Conservation (phyloP, 768 basidiomycete species). For the Jaapia argillacea region DNA sequence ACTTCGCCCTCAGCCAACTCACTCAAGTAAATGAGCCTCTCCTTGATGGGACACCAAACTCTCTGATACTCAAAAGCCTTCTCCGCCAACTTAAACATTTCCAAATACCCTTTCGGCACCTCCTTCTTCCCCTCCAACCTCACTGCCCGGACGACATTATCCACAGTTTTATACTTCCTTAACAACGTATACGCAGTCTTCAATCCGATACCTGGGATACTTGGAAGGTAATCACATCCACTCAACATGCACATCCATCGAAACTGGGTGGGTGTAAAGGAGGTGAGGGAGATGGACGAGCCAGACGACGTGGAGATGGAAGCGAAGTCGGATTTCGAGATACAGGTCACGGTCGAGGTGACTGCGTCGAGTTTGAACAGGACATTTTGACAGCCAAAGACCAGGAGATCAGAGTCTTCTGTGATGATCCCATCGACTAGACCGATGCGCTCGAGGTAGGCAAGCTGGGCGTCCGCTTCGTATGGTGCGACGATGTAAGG, state of each 20-base stretch:
- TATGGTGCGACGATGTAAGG: slow-evolving; percentile 92
- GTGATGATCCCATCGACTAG: slow-evolving; percentile 88
- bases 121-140: slow-evolving; percentile 75
- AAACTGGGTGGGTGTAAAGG: slow-evolving; percentile 88
- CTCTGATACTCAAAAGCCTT: slow-evolving; percentile 89
- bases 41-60: slow-evolving; percentile 69
- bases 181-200: slow-evolving; percentile 86
- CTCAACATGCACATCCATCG: slow-evolving; percentile 89
- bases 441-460: slow-evolving; percentile 78
- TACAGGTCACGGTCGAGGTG: slow-evolving; percentile 51
- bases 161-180: slow-evolving; percentile 76
- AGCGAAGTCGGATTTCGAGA: slow-evolving; percentile 61
- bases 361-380: slow-evolving; percentile 86
- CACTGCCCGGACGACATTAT: slow-evolving; percentile 70
- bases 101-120: slow-evolving; percentile 69
- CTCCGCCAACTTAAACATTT: slow-evolving; percentile 74
- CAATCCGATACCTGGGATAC: slow-evolving; percentile 84
- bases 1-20: slow-evolving; percentile 39
- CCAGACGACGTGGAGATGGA: slow-evolving; percentile 35
- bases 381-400: slow-evolving; percentile 90
- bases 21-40: slow-evolving; percentile 62
- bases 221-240: slow-evolving; percentile 89
- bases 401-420: slow-evolving; percentile 95
- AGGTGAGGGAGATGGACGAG: slow-evolving; percentile 64
- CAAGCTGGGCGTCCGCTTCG: slow-evolving; percentile 96